These are phyloP conservation scores for Diophrys sp. DNA, from an alignment of 73 alveolate genomes.

Conservation along the genomic window DNA sequence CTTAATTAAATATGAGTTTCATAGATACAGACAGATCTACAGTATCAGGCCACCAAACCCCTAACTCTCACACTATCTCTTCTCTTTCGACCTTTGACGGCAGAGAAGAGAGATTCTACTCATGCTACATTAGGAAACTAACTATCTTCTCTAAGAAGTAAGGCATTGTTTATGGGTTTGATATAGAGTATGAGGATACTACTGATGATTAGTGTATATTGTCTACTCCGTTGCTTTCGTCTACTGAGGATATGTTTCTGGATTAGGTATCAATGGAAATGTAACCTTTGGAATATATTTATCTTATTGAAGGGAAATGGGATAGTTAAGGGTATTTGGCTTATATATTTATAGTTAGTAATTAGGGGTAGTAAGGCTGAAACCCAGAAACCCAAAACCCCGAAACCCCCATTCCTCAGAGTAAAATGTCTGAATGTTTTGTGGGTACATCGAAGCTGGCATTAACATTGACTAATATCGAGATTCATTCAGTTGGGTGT, in stretches of 20 bases:
- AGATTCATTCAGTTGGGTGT: neutral
- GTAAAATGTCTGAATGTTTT: too few relatives aligned
- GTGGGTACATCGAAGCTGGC: neutral
- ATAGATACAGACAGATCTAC: neutral
- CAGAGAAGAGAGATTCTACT: neutral
- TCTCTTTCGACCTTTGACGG: neutral
- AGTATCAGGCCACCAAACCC: neutral
- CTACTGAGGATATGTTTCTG: neutral
- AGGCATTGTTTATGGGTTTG: neutral
- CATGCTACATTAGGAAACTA: neutral
- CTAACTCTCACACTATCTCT: neutral
- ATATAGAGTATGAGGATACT: neutral
- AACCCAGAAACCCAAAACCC: too few relatives aligned
- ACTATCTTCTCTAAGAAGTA: neutral
- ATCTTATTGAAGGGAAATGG: neutral
- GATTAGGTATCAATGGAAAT: neutral
- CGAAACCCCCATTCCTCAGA: too few relatives aligned
- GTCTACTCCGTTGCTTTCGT: neutral
- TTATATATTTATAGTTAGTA: neutral
- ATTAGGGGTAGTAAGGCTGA: neutral
- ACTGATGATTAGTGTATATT: too few relatives aligned
- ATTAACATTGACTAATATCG: too few relatives aligned
- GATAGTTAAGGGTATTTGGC: neutral
- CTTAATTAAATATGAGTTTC: neutral
- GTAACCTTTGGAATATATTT: neutral